Percentiles rank a stretch among this genome's conserved stretches.
Conservation (phyloP, 768 basidiomycete species). For the Suillus variegatus region DNA sequence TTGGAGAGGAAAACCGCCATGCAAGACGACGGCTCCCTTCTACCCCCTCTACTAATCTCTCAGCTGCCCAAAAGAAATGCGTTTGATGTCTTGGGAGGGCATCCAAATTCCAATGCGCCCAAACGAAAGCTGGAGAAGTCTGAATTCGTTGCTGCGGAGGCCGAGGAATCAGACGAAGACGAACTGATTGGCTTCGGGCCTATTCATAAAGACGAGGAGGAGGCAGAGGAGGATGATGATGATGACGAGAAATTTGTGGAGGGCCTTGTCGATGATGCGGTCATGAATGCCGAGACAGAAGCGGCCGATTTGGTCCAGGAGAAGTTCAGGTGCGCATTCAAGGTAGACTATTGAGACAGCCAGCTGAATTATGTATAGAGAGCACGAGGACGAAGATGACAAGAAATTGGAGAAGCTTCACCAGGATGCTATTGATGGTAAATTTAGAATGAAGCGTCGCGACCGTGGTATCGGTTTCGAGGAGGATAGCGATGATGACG, state of each 20-base stretch:
- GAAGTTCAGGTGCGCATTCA: conserved; percentile 62
- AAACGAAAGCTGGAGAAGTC: conserved; percentile 44
- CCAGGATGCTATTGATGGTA: conserved; percentile 61
- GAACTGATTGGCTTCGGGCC: conserved; percentile 62
- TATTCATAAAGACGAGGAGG: conserved; percentile 41
- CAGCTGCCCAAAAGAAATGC: conserved; percentile 41
- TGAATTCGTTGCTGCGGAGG: conserved; percentile 72
- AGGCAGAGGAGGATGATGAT: conserved; percentile 66
- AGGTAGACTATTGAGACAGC: no score
- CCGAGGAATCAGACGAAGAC: conserved; percentile 84
- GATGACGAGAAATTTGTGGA: conserved; percentile 61
- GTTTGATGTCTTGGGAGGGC: conserved; percentile 44
- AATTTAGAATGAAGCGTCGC: conserved; percentile 61
- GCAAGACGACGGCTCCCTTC: conserved; percentile 12
- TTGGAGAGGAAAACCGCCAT: conserved; percentile 16
- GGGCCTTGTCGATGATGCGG: conserved; percentile 68
- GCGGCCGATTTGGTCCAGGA: conserved; percentile 63
- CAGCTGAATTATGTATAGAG: conserved; percentile 41
- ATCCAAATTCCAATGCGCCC: conserved; percentile 24
- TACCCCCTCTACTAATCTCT: conserved; percentile 15
- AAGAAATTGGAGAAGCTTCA: conserved; percentile 60
- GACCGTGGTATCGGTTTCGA: conserved; percentile 60
- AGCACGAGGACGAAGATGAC: conserved; percentile 67
- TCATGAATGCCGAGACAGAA: conserved; percentile 63
- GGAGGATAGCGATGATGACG: conserved; percentile 71